Evolutionary conservation across 306 rosid genomes (phyloP).

Genomic region (Alnus rubra): DNA sequence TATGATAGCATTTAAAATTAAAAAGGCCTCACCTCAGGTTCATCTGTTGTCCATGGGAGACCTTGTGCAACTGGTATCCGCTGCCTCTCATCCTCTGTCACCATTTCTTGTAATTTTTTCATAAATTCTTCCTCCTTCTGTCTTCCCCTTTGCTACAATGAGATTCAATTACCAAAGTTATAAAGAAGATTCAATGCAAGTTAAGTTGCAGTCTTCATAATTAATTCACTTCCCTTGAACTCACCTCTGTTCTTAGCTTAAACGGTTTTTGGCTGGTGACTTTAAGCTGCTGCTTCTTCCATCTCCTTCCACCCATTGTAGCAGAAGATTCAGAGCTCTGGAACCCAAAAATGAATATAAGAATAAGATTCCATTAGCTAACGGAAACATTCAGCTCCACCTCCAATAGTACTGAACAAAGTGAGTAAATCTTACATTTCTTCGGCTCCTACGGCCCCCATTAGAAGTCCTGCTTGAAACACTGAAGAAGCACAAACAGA

Average conservation of each 20-base stretch:
- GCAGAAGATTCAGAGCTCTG: conserved; percentile 75
- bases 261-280: conserved; percentile 76
- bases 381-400: conserved; percentile 15
- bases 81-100: conserved; percentile 68
- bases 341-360: conserved; percentile 17
- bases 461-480: conserved; percentile 65
- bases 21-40: conserved; percentile 73
- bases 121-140: conserved; percentile 73
- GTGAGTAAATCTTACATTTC: conserved; percentile 63
- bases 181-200: conserved; percentile 2
- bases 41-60: conserved; percentile 96
- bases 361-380: conserved; percentile 4
- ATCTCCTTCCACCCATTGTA: conserved; percentile 61
- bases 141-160: conserved; percentile 82
- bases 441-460: conserved; percentile 69
- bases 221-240: neutral
- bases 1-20: neutral
- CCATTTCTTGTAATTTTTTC: conserved; percentile 72
- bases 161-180: conserved; percentile 28
- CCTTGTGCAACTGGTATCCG: conserved; percentile 92
- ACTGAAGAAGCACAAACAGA: conserved; percentile 44
- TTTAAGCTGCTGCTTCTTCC: conserved; percentile 69
- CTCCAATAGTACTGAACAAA: neutral
- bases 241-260: conserved; percentile 91
- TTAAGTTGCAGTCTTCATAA: neutral